Conservation (phyloP, 192 early-diverging fungal species). For the Rhizoclosmatium globosum region DNA sequence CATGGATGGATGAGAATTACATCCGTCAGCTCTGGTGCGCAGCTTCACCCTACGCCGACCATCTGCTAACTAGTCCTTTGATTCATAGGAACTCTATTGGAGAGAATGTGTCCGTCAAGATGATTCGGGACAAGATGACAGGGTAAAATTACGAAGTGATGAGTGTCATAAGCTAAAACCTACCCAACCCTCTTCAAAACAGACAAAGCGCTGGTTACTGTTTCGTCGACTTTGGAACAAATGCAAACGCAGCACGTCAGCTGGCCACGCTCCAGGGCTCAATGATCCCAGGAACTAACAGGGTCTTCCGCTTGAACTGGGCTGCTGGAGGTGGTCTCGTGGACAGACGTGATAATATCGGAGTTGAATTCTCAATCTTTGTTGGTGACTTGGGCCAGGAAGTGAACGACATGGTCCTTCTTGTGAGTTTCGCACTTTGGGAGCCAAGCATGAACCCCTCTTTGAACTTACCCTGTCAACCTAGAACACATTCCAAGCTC, state of each 20-base stretch:
- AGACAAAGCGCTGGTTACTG: slow-evolving; percentile 81
- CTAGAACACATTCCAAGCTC: slow-evolving; percentile 80
- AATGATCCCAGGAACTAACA: slow-evolving; percentile 82
- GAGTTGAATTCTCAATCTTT: slow-evolving; percentile 91
- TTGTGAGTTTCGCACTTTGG: slow-evolving; percentile 61
- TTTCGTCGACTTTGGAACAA: slow-evolving; percentile 85
- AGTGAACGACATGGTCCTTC: slow-evolving; percentile 83
- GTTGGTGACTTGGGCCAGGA: slow-evolving; percentile 95
- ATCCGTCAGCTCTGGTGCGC: slow-evolving; percentile 83
- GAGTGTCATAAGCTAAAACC: not conserved
- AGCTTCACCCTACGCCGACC: not conserved
- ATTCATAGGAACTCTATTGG: slow-evolving; percentile 60
- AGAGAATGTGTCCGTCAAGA: slow-evolving; percentile 89
- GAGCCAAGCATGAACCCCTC: slow-evolving; percentile 1
- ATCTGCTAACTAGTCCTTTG: not conserved
- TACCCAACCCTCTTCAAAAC: slow-evolving; percentile 43
- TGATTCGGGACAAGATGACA: slow-evolving; percentile 92
- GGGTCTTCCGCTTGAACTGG: slow-evolving; percentile 94
- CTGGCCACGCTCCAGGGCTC: slow-evolving; percentile 80
- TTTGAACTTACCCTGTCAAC: slow-evolving; percentile 3
- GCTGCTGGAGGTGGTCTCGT: slow-evolving; percentile 83
- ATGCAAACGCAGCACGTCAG: slow-evolving; percentile 73
- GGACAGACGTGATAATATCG: slow-evolving; percentile 66
- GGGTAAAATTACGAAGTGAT: slow-evolving; percentile 57
- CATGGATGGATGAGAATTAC: slow-evolving; percentile 98